A percentile compares a stretch with the other conserved stretches of the same genome.
Conservation (phyloP, 352 stramenopile genomes). For the Phytophthora pinifolia region DNA sequence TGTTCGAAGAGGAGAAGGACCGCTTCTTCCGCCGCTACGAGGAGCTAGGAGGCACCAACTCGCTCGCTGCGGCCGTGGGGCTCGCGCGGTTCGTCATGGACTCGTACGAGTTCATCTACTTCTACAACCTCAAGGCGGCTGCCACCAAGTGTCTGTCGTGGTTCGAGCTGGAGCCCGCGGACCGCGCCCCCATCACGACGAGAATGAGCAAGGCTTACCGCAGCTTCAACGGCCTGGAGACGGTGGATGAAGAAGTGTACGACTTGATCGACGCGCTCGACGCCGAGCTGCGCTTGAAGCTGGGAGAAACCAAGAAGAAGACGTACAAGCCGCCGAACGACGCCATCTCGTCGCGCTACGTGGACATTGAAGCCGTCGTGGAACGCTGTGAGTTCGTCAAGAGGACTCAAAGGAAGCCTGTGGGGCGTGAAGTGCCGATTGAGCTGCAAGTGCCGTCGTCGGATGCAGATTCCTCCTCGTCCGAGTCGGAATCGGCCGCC, state of each 20-base stretch:
- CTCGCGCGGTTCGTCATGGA: slow-evolving; percentile 39
- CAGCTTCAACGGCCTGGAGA: slow-evolving; percentile 39
- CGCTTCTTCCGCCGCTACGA: slow-evolving; percentile 37
- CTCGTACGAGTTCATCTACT: slow-evolving; percentile 50
- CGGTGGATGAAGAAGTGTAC: slow-evolving; percentile 35
- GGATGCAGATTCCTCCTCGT: slow-evolving; percentile 20
- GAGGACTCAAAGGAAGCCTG: slow-evolving; percentile 9
- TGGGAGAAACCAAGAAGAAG: slow-evolving; percentile 39
- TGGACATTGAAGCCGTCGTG: slow-evolving; percentile 38
- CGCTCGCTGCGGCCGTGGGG: slow-evolving; percentile 22
- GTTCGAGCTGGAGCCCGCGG: slow-evolving; percentile 33
- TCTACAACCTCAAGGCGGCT: slow-evolving; percentile 34
- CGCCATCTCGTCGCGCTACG: slow-evolving; percentile 34
- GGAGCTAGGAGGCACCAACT: slow-evolving; percentile 34
- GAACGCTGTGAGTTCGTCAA: slow-evolving; percentile 27
- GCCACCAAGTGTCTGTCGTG: slow-evolving; percentile 28
- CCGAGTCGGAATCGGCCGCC: slow-evolving; percentile 18
- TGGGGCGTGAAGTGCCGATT: slow-evolving; percentile 1
- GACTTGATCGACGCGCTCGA: slow-evolving; percentile 40
- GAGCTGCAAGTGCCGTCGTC: slow-evolving; percentile 16
- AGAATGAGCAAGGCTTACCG: slow-evolving; percentile 37
- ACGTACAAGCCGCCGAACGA: slow-evolving; percentile 37
- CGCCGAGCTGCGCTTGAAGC: slow-evolving; percentile 25
- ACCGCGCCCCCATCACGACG: slow-evolving; percentile 23
- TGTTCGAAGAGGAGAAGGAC: slow-evolving; percentile 47